phyloP scores from a whole-genome alignment of 2,329 filamentous ascomycete species.

The Aspergillus sp. region DNA sequence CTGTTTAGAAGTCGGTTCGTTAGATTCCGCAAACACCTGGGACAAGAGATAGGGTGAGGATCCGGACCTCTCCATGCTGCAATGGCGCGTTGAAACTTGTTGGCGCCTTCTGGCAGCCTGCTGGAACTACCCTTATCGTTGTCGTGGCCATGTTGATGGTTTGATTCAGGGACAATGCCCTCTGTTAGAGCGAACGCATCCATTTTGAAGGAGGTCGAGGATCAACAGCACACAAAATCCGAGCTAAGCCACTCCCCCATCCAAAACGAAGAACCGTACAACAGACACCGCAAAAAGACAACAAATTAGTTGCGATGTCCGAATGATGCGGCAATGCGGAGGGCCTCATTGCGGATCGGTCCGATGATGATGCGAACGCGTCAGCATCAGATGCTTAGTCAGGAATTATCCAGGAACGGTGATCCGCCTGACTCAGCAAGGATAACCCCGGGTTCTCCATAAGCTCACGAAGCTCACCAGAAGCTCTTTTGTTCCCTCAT shows the following conservation, averaged over 20 bases:
- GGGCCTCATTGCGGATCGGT: constrained; percentile 29
- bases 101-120: constrained; percentile 58
- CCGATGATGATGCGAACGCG: constrained; percentile 33
- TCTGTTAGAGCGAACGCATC: constrained; percentile 44
- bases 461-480: neutral
- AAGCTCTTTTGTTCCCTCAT: constrained; percentile 3
- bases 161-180: constrained; percentile 32
- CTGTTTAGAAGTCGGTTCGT: constrained; percentile 45
- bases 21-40: neutral
- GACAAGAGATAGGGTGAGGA: neutral
- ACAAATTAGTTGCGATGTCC: constrained; percentile 20
- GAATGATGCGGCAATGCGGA: constrained; percentile 18
- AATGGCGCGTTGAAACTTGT: constrained; percentile 96
- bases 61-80: constrained; percentile 94
- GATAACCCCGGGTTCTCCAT: constrained; percentile 8
- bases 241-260: constrained; percentile 19
- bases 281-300: constrained; percentile 9
- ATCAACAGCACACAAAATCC: neutral
- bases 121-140: constrained; percentile 22
- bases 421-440: constrained; percentile 5
- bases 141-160: constrained; percentile 25
- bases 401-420: neutral
- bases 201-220: constrained; percentile 28
- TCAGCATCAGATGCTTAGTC: constrained; percentile 8
- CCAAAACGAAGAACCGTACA: constrained; percentile 17